Conservation (phyloP, 345 rosid genomes). For the Gossypium raimondii region DNA sequence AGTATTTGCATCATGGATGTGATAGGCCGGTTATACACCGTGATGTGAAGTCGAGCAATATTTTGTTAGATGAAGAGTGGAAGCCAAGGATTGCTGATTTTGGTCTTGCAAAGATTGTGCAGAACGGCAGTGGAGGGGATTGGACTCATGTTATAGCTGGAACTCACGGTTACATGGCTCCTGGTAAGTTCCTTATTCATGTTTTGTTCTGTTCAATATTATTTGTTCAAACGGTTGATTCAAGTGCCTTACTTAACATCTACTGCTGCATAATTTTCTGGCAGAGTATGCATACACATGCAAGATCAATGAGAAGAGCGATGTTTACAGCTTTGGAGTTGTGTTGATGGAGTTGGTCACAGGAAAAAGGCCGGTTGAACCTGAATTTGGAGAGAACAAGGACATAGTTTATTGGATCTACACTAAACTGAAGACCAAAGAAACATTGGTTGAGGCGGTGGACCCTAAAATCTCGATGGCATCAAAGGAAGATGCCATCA, state of each 20-base stretch:
- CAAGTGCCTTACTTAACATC: neutral
- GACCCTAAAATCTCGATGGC: slow-evolving; percentile 42
- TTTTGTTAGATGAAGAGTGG: slow-evolving; percentile 76
- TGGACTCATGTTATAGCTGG: slow-evolving; percentile 59
- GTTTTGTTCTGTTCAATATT: neutral
- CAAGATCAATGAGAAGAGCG: slow-evolving; percentile 65
- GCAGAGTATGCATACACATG: slow-evolving; percentile 69
- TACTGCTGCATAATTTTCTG: neutral
- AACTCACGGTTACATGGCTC: slow-evolving; percentile 88
- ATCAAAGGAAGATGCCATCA: slow-evolving; percentile 47
- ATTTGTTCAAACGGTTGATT: neutral
- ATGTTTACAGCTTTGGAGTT: slow-evolving; percentile 85
- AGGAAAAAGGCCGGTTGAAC: slow-evolving; percentile 64
- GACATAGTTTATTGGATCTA: slow-evolving; percentile 67
- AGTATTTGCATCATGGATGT: slow-evolving; percentile 80
- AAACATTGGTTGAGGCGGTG: slow-evolving; percentile 37
- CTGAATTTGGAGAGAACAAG: slow-evolving; percentile 58
- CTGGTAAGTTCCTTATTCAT: slow-evolving; percentile 46
- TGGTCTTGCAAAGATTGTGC: slow-evolving; percentile 73
- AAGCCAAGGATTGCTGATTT: slow-evolving; percentile 86
- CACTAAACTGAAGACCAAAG: slow-evolving; percentile 35
- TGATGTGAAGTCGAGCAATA: slow-evolving; percentile 85
- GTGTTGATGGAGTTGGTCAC: slow-evolving; percentile 82
- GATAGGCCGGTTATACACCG: slow-evolving; percentile 74
- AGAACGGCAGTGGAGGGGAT: slow-evolving; percentile 42